Percentiles rank a stretch among this genome's conserved stretches.
Evolutionary conservation across 139 green algal species (phyloP).

Genomic region (Marvania coccoides): DNA sequence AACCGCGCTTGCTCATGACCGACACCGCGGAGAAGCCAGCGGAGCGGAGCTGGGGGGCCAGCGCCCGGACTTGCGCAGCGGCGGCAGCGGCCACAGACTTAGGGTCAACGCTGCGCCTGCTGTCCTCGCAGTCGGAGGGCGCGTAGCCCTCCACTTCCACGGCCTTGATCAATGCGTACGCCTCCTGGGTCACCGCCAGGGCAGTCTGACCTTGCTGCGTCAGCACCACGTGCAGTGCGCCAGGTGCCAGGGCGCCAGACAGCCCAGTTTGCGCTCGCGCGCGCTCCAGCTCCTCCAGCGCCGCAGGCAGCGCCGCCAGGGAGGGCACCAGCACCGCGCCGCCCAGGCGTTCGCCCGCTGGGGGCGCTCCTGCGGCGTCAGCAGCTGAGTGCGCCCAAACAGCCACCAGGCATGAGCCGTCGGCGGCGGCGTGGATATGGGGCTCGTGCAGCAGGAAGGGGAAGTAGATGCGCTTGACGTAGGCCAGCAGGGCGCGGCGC

Average conservation of each 20-base stretch:
- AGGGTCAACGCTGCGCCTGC: constrained; percentile 1
- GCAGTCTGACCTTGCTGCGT: constrained; percentile 19
- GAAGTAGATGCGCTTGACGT: constrained; percentile 85
- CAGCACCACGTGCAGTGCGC: constrained; percentile 53
- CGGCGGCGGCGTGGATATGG: constrained; percentile 9
- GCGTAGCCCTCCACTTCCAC: constrained; percentile 16
- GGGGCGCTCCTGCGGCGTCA: not conserved
- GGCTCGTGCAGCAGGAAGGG: constrained; percentile 64
- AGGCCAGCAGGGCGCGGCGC: constrained; percentile 63
- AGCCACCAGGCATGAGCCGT: constrained; percentile 1
- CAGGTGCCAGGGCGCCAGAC: not conserved
- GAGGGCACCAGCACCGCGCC: constrained; percentile 33
- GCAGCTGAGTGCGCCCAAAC: constrained; percentile 42
- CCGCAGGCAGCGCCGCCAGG: constrained; percentile 31
- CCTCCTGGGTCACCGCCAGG: constrained; percentile 17
- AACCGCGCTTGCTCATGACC: constrained; percentile 29
- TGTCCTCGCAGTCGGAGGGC: constrained; percentile 16
- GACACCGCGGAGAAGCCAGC: constrained; percentile 33
- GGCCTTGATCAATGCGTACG: constrained; percentile 7
- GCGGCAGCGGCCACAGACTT: constrained; percentile 20
- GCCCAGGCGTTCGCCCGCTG: constrained; percentile 17
- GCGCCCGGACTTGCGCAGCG: constrained; percentile 12
- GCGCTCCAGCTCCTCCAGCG: constrained; percentile 14
- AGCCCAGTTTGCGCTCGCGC: constrained; percentile 14
- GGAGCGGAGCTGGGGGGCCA: not conserved